These are phyloP conservation scores for Nelumbo lutea DNA, from an alignment of 164 flowering plant genomes.

Conservation along the genomic window DNA sequence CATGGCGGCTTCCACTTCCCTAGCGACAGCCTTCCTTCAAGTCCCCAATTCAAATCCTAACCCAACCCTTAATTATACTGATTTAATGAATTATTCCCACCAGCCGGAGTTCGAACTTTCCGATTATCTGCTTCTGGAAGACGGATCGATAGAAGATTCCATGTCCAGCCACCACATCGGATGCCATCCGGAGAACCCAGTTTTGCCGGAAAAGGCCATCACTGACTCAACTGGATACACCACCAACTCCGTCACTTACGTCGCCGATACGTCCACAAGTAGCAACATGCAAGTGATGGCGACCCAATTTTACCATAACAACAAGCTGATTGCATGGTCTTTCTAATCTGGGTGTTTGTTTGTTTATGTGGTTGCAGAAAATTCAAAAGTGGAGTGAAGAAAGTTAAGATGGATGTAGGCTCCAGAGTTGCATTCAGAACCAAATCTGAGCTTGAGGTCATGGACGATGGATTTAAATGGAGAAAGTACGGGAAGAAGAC, in stretches of 20 bases:
- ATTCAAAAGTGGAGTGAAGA: constrained; percentile 22
- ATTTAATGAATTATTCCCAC: not conserved
- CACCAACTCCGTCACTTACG: not conserved
- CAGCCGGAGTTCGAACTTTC: constrained; percentile 24
- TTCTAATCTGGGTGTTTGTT: not conserved
- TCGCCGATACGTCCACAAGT: constrained; percentile 4
- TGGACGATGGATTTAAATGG: constrained; percentile 77
- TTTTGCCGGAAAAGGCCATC: not conserved
- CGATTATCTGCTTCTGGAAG: constrained; percentile 27
- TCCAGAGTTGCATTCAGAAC: constrained; percentile 47
- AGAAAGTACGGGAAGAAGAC: constrained; percentile 70
- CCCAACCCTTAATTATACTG: constrained; percentile 7
- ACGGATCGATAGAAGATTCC: constrained; percentile 11
- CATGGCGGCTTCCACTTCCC: constrained; percentile 6
- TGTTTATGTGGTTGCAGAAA: constrained; percentile 14
- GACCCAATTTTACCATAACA: not conserved
- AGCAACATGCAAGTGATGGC: constrained; percentile 24
- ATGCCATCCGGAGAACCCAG: not conserved
- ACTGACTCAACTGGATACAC: constrained; percentile 7
- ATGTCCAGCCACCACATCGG: not conserved
- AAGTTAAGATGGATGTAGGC: constrained; percentile 22
- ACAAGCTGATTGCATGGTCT: not conserved
- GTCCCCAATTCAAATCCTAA: constrained; percentile 4
- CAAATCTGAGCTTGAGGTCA: constrained; percentile 45
- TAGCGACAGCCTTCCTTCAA: constrained; percentile 10